Conservation (phyloP, 208 protist genomes). For the Porcisia hertigi region DNA sequence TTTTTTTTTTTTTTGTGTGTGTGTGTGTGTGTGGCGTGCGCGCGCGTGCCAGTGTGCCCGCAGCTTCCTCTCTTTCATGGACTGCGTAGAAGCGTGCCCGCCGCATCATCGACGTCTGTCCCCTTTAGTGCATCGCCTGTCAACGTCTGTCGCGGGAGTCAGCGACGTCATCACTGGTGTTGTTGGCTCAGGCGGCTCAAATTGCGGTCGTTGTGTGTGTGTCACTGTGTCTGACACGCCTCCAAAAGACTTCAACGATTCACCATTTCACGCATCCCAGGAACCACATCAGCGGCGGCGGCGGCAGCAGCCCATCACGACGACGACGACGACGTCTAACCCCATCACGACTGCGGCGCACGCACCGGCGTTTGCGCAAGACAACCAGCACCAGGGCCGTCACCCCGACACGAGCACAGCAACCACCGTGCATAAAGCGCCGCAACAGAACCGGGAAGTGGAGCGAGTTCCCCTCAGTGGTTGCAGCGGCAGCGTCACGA, state of each 20-base stretch:
- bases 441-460: neutral
- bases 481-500: constrained; percentile 15
- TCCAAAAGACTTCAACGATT: neutral
- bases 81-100: constrained; percentile 7
- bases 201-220: neutral
- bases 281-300: neutral
- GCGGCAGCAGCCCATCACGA: neutral
- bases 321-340: neutral
- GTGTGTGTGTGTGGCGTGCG: neutral
- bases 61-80: constrained; percentile 5
- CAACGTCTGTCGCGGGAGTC: neutral
- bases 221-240: neutral
- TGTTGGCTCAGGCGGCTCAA: neutral
- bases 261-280: neutral
- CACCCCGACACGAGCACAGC: neutral
- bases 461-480: constrained; percentile 17
- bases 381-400: neutral
- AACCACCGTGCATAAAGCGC: neutral
- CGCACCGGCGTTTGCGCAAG: constrained; percentile 2
- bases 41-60: neutral
- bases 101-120: neutral
- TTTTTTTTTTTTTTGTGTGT: constrained; percentile 20
- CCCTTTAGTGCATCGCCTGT: neutral
- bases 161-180: neutral
- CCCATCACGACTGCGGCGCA: constrained; percentile 3